phyloP scores from a whole-genome alignment of 176 grass and related monocot species.

The Lolium multiflorum region DNA sequence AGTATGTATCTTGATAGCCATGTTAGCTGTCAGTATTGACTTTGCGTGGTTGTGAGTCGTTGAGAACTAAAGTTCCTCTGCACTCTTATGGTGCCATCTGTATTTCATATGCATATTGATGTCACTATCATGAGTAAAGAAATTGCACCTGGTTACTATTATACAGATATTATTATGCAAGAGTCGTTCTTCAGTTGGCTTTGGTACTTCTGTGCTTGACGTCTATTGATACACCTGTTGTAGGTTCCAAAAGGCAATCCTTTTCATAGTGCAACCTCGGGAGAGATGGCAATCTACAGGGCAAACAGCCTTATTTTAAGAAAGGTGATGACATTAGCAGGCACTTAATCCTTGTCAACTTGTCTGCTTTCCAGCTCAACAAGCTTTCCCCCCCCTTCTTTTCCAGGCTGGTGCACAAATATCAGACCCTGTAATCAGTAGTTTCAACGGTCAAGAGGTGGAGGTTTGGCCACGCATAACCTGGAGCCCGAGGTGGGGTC shows the following conservation, averaged over 20 bases:
- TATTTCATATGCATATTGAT: neutral
- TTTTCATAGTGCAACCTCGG: slow-evolving; percentile 93
- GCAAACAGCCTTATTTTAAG: slow-evolving; percentile 86
- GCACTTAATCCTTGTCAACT: neutral
- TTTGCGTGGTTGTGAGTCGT: neutral
- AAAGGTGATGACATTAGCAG: slow-evolving; percentile 63
- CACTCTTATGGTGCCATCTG: neutral
- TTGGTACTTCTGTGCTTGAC: neutral
- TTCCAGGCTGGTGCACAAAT: slow-evolving; percentile 76
- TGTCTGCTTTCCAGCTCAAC: slow-evolving; percentile 41
- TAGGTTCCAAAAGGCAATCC: slow-evolving; percentile 97
- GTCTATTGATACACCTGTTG: slow-evolving; percentile 29
- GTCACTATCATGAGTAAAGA: neutral
- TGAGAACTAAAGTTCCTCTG: neutral
- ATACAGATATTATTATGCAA: neutral
- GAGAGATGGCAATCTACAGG: slow-evolving; percentile 95
- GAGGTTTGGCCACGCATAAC: slow-evolving; percentile 87
- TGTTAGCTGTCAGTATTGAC: neutral
- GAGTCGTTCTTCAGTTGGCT: neutral
- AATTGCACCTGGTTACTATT: neutral
- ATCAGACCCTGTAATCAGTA: slow-evolving; percentile 66
- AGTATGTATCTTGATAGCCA: neutral
- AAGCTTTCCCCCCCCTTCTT: neutral
- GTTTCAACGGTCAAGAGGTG: slow-evolving; percentile 93
- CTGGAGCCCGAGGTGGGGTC: slow-evolving; percentile 89